These are phyloP conservation scores for Novakomyces olei DNA, from an alignment of 805 yeast species.

Conservation along the genomic window DNA sequence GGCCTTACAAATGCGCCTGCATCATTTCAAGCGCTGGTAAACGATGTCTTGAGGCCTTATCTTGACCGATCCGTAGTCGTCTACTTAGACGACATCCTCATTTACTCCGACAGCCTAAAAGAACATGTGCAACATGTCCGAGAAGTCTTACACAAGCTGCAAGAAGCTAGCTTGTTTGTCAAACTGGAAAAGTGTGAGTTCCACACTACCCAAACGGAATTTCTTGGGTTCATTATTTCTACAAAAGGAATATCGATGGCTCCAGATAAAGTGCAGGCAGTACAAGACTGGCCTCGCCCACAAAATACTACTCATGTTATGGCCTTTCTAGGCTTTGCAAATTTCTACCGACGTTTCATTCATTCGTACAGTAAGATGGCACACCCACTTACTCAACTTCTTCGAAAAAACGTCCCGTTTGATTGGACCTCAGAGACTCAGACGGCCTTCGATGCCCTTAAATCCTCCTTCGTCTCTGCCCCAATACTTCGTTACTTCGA, in stretches of 20 bases:
- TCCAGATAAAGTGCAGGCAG: background rate
- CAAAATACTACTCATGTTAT: conserved; percentile 3
- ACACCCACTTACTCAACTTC: background rate
- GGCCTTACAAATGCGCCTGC: conserved; percentile 14
- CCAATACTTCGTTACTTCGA: conserved; percentile 1
- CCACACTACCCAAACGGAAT: background rate
- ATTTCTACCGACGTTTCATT: background rate
- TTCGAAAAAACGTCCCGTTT: background rate
- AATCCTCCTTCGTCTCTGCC: background rate
- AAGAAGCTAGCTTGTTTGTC: background rate
- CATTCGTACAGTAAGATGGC: background rate
- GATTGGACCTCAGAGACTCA: conserved; percentile 1
- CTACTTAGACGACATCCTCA: conserved; percentile 12
- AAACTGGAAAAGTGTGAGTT: conserved; percentile 5
- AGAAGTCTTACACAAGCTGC: conserved; percentile 1
- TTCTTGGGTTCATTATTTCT: conserved; percentile 3
- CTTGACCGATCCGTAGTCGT: conserved; percentile 7
- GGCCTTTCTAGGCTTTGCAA: conserved; percentile 3
- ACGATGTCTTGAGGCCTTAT: conserved; percentile 5
- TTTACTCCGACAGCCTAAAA: conserved; percentile 6
- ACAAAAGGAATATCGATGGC: background rate
- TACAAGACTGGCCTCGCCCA: background rate
- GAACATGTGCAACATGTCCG: conserved; percentile 7
- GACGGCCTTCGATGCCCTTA: background rate
- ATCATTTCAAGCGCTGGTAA: conserved; percentile 10